phyloP scores from a whole-genome alignment of 108 stramenopile genomes.

The Fragilaria radians region DNA sequence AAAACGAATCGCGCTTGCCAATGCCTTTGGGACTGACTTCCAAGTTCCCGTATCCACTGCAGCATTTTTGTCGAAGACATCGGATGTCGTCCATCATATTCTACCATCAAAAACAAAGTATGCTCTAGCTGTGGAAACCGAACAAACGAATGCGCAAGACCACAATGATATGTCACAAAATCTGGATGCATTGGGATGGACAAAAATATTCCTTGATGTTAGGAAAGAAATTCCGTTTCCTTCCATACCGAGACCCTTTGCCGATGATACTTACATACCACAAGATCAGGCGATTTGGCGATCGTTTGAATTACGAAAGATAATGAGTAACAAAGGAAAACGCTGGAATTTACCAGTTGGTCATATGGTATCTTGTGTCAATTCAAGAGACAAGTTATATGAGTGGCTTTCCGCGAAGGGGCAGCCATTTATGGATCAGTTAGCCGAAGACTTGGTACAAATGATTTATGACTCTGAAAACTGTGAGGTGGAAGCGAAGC shows the following conservation, averaged over 20 bases:
- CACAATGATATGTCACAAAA: conserved; percentile 30
- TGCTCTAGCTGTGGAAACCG: conserved; percentile 6
- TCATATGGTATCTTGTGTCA: conserved; percentile 67
- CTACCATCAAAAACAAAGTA: conserved; percentile 3
- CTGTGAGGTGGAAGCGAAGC: not conserved
- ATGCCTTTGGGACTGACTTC: conserved; percentile 75
- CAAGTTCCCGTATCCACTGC: conserved; percentile 75
- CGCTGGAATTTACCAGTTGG: conserved; percentile 44
- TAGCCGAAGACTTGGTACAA: conserved; percentile 38
- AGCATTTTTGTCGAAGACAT: conserved; percentile 53
- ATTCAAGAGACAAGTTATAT: conserved; percentile 45
- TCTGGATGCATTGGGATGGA: conserved; percentile 76
- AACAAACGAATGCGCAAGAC: not conserved
- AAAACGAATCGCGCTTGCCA: conserved; percentile 75
- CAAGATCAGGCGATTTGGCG: conserved; percentile 23
- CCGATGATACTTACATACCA: not conserved
- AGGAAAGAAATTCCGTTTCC: conserved; percentile 41
- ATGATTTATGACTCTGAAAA: not conserved
- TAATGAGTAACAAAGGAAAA: conserved; percentile 1
- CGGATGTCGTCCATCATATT: conserved; percentile 41
- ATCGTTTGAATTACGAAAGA: conserved; percentile 20
- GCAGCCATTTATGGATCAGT: conserved; percentile 53
- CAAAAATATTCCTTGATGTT: conserved; percentile 71
- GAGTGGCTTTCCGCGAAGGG: conserved; percentile 42
- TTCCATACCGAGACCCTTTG: conserved; percentile 8